Base-by-base conservation (phyloP, 1,284 basidiomycete species). In the Agaricales sp. region DNA sequence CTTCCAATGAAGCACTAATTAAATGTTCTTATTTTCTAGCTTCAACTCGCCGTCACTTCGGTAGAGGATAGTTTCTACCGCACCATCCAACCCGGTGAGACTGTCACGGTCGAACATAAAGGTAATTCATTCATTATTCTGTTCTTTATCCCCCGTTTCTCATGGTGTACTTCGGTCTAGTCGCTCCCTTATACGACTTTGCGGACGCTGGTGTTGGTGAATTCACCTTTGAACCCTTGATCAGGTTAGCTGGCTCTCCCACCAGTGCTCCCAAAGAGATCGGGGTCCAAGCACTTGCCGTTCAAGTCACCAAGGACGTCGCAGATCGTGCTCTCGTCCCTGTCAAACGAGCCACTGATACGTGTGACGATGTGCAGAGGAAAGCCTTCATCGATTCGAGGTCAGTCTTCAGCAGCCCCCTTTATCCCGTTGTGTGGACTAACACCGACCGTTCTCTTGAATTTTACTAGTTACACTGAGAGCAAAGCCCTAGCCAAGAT, bases 201-300 rank as follows among this genome's bases (percentile, higher is more conserved):
- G 41, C 49, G n/a, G 41, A 49, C 30, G 53, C 50, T 41, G 53
- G 51, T 4, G 39, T 30, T n/a, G 53, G 53, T 2, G 45, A 39
- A 13, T 54, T 46, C 53, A 50, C 49, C n/a, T 52, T 54, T 49
- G 45, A 20, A 20, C 51, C 53, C 26, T 16, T 41, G 39, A 16
- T 41, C 39, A 16, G 8, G 39, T 16, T 41, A 11, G 8, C 16
- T 16, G 6, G 8, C 6, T 20, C n/a, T n/a, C 39, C 39, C 4
- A 6, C 26, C 26, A 14, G 14, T 30, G 6, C 26, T 14, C 6
- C 6, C 6, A 30, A 30, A 30, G 26, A 6, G 6, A 6, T 14
- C 14, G 26, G 6, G 14, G 6, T 30, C 6, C 8, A 8, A 4
- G 16, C 13, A 8, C 39, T 41, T 4, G 4, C 13, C 8, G 16